Base-by-base conservation (phyloP, 2,329 filamentous ascomycete species). In the Cyphellophora attinorum region DNA sequence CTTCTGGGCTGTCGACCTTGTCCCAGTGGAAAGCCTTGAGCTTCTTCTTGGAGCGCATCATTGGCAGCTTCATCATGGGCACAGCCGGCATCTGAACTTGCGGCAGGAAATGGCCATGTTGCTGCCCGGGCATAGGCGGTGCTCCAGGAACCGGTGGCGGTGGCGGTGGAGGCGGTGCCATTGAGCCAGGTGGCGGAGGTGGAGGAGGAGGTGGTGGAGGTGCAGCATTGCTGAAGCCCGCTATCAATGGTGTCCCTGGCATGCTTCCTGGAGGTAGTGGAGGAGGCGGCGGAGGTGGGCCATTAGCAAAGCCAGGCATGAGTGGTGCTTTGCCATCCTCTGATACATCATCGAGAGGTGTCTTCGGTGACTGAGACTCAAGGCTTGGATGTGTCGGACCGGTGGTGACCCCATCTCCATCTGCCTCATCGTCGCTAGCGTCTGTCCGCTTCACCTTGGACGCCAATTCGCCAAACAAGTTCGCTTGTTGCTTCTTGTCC, bases 1-100 rank as follows among this genome's bases (percentile, higher is more conserved):
- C 82, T 56, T 91, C 78, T 14, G 86, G 84, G 34, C 83, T 75
- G 60, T 98, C 91, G 35, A 98, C 85, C 68, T 96, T 96, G 63
- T 98, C 91, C 89, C 91, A 96, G 65, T 98, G 91, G 48, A 98
- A 72, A 39, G 89, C 89, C 76, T 98, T 98, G 60, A 98, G 85
- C 70, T 96, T 98, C 77, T 94, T 96, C 74, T 95, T 96, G 14
- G 91, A 86, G 49, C 89, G 72, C 34, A 86, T 84, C 41, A 86
- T 82, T 21, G 85, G 80, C 50, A 93, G 63, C 28, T 80, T 76
- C 47, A 85, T 68, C 5, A 75, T 72, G 14, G 76, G 62, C 11
- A 70, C 54, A 13, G 65, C 61, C 41, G 74, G 72, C 38, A 67
- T 66, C 19, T 71, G 67, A 46, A 75, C 68, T 45, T 79, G 74